phyloP scores from a whole-genome alignment of 208 protist genomes.

The Crithidia mellificae region DNA sequence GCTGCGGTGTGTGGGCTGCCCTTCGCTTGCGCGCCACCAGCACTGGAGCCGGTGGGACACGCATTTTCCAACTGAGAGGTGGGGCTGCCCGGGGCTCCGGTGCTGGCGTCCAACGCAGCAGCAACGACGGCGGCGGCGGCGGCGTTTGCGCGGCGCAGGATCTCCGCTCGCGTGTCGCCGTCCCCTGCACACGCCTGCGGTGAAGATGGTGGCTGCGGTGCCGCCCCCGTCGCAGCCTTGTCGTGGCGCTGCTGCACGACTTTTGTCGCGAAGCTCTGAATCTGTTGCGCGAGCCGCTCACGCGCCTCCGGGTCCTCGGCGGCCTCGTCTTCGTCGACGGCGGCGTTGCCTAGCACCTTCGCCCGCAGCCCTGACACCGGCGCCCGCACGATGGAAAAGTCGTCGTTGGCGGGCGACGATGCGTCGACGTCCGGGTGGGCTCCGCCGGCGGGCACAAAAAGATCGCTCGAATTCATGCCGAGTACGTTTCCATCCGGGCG shows the following conservation, averaged over 20 bases:
- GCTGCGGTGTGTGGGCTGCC: neutral
- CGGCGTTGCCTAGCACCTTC: constrained; percentile 28
- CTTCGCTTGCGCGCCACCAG: no score
- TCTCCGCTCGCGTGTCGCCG: constrained; percentile 1
- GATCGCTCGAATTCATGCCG: neutral
- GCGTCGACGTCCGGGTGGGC: neutral
- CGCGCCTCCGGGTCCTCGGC: constrained; percentile 31
- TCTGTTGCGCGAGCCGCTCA: constrained; percentile 16
- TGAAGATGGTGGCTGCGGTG: neutral
- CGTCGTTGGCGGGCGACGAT: neutral
- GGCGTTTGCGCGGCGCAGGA: constrained; percentile 14
- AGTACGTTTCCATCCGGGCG: constrained; percentile 5
- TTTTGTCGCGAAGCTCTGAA: constrained; percentile 26
- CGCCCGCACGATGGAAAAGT: constrained; percentile 29
- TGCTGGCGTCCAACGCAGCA: no score
- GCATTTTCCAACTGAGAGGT: neutral
- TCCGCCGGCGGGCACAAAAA: neutral
- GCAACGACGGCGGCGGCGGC: neutral
- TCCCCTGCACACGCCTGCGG: neutral
- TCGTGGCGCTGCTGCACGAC: constrained; percentile 23
- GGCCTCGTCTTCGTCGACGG: constrained; percentile 31
- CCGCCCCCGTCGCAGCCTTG: neutral
- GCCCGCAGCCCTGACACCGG: constrained; percentile 29
- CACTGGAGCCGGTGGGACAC: no score
- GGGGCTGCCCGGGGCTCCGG: neutral